Base-by-base conservation (phyloP, 371 early-diverging fungal genomes). In the Mucor saturninus region DNA sequence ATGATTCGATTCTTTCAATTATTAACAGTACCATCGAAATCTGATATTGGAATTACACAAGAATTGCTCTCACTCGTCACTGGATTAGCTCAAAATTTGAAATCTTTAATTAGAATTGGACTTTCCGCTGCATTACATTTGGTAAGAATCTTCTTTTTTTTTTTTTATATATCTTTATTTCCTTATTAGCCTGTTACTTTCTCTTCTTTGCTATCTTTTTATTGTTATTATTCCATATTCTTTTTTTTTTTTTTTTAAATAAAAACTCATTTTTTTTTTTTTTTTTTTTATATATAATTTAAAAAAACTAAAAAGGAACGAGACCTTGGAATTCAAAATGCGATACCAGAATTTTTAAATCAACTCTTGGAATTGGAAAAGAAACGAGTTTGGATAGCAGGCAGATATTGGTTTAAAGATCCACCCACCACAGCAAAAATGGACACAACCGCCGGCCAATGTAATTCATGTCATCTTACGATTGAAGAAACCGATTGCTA, bases 1-100 rank as follows among this genome's bases (percentile, higher is more conserved):
- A 61, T 75, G 21, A 60, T 68, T 15, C 71, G 67, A 32, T 71
- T 78, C 35, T 69, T 78, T 45, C 58, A 69, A 30, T 50, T 78
- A 39, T 76, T 98, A 48, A 59, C 64, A 7, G 80, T 89, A 5
- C 88, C 91, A 55, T 85, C 58, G 21, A 62, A 61, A 6, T 83
- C 89, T 0, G 83, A 86, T 50, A 83, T 84, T 40, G 75, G 81
- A 11, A 89, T 89, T 67, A 94, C 95, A 1, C 92, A 96, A 67
- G 94, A 95, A 62, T 73, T 98, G 63, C 79, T 97, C 54, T 82
- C 90, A 11, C 76, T 96, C 21, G 95, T 98, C 3, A 95, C 98
- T 43, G 86, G 88, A 31, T 83, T 81, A 21, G 81, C 81, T 8
- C 78, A 81, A 45, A 71, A 73, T 15, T 55, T 81, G 32, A 81